These are phyloP conservation scores for Colletotrichum graminicola DNA, from an alignment of 2,329 filamentous ascomycete species.

Conservation along the genomic window DNA sequence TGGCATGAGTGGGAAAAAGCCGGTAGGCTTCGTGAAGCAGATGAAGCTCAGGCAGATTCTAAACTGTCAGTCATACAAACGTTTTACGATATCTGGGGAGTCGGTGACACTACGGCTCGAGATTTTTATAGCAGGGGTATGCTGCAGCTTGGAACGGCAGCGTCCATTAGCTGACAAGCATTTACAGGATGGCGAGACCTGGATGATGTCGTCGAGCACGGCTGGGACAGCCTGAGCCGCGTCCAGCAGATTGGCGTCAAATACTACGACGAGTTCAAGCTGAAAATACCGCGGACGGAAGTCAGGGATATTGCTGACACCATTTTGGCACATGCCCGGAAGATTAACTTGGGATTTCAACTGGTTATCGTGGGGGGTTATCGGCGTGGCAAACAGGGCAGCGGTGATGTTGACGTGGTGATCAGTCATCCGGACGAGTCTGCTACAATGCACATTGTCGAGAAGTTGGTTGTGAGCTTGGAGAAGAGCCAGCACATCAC, in stretches of 20 bases:
- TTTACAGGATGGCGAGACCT: constrained; percentile 79
- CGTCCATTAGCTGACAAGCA: neutral
- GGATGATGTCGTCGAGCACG: constrained; percentile 86
- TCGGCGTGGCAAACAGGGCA: constrained; percentile 78
- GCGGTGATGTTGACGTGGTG: constrained; percentile 88
- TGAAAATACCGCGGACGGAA: constrained; percentile 78
- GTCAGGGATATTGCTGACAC: constrained; percentile 75
- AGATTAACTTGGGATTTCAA: constrained; percentile 67
- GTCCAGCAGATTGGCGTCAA: constrained; percentile 96
- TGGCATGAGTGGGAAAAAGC: constrained; percentile 79
- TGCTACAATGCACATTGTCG: constrained; percentile 77
- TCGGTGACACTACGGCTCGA: constrained; percentile 83
- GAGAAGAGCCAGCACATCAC: constrained; percentile 80
- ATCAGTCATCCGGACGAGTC: constrained; percentile 81
- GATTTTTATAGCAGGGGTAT: constrained; percentile 79
- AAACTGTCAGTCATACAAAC: constrained; percentile 72
- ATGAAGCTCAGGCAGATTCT: constrained; percentile 73
- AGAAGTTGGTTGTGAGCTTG: constrained; percentile 76
- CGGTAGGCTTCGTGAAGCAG: constrained; percentile 72
- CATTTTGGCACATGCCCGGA: constrained; percentile 76
- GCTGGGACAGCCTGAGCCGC: constrained; percentile 79
- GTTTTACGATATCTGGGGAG: constrained; percentile 94
- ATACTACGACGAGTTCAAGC: constrained; percentile 87
- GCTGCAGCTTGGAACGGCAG: constrained; percentile 4
- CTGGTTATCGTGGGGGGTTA: constrained; percentile 83